phyloP scores from a whole-genome alignment of 768 basidiomycete genomes.

The Tylopilus plumbeoviolaceoides region DNA sequence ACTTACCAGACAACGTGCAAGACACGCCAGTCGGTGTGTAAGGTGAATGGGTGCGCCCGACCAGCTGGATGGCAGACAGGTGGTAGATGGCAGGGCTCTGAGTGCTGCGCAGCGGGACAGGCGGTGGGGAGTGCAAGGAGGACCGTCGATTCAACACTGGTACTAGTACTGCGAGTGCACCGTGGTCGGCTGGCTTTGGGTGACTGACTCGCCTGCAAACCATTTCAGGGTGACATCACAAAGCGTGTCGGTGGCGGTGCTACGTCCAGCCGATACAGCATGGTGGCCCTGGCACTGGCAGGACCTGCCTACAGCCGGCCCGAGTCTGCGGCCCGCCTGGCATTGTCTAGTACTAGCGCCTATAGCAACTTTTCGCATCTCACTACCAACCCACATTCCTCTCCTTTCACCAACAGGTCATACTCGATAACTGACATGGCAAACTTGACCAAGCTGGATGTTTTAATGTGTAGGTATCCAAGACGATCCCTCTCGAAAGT shows the following conservation, averaged over 20 bases:
- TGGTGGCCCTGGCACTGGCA: constrained; percentile 5
- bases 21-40: constrained; percentile 26
- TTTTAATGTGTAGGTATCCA: constrained; percentile 67
- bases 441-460: constrained; percentile 49
- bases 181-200: not conserved
- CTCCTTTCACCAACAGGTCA: too few relatives aligned
- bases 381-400: not conserved
- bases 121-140: not conserved
- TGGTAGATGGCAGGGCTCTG: constrained; percentile 1
- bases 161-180: constrained; percentile 4
- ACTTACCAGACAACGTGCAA: constrained; percentile 31
- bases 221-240: constrained; percentile 28
- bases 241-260: constrained; percentile 24
- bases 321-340: too few relatives aligned
- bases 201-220: constrained; percentile 2
- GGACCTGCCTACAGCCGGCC: not conserved
- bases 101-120: constrained; percentile 13
- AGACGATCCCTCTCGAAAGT: not conserved
- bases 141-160: constrained; percentile 8
- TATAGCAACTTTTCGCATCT: not conserved
- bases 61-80: constrained; percentile 8
- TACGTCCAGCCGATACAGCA: constrained; percentile 8
- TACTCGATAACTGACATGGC: not conserved
- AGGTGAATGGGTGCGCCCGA: constrained; percentile 5
- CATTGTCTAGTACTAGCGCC: too few relatives aligned